These are phyloP conservation scores for Cladosporium sp. DNA, from an alignment of 2,329 filamentous ascomycete genomes.

Conservation along the genomic window DNA sequence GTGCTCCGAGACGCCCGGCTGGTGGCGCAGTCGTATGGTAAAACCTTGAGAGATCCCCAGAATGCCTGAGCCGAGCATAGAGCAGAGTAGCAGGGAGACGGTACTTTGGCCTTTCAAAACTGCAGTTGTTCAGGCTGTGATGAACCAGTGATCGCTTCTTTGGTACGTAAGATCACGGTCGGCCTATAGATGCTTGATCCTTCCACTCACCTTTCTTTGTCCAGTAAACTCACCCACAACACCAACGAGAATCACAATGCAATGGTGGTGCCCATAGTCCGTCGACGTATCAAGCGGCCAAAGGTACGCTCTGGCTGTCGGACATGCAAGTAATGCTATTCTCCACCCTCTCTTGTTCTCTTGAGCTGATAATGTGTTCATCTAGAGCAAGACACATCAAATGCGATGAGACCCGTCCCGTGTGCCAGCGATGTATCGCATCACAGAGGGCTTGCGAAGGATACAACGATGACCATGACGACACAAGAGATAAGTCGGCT, in stretches of 20 bases:
- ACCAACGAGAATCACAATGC: not conserved
- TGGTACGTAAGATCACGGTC: not conserved
- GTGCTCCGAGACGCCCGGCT: no score
- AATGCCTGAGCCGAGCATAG: no score
- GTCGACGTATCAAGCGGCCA: not conserved
- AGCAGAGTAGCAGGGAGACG: no score
- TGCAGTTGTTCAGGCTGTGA: not conserved
- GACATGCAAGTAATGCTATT: not conserved
- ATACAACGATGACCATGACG: not conserved
- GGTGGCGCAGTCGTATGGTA: no score
- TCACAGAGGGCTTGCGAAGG: not conserved
- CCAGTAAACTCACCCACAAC: not conserved
- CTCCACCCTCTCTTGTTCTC: not conserved
- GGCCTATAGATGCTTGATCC: not conserved
- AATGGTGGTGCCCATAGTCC: not conserved
- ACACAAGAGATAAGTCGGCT: not conserved
- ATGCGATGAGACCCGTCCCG: not conserved
- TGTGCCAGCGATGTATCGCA: not conserved
- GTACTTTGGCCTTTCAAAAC: no score
- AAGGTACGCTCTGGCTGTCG: slow-evolving; percentile 3
- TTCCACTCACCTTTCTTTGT: not conserved
- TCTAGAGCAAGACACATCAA: not conserved
- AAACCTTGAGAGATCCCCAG: no score
- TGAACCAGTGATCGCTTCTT: not conserved
- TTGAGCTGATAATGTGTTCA: not conserved